Base-by-base conservation (phyloP, 352 stramenopile species). In the Pythium oligandrum region DNA sequence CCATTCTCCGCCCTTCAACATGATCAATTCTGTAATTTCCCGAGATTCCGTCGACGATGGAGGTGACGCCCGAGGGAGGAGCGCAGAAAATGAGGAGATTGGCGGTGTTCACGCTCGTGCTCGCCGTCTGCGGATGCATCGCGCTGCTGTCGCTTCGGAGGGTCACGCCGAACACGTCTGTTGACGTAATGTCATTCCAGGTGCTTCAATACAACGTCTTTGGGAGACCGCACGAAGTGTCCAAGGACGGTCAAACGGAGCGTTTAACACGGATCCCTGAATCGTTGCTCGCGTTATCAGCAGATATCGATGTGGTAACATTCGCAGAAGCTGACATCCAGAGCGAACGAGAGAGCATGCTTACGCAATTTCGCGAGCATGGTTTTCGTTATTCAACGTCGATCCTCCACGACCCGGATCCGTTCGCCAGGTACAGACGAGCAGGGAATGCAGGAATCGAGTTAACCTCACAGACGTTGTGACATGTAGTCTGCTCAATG, bases 181-280 rank as follows among this genome's bases (percentile, higher is more conserved):
- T 26, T 26, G 17, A 26, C 17, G 17, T 26, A 26, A 64, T 64
- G 57, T 6, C 11, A 37, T 64, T 64, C 45, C 37, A 64, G 32
- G 57, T 61, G 36, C 44, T 66, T 3, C 48, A 93, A 71, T 93
- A 93, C 70, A 93, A 93, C 57, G 58, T 91, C 4, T 93, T 93
- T 60, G 80, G 78, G 3, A 68, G 83, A 3, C 80, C 83, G 26
- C 71, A 70, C 40, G 64, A 86, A 59, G 74, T 93, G 17, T 91
- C 80, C 6, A 63, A 70, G 1, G 83, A 93, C 59, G 83, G 80
- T 6, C 83, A 93, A 46, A 55, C 46, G 11, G 79, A 86, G 60
- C 78, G 83, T 7, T 57, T 93, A 39, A 52, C 64, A 37, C 81
- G 72, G 44, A 74, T 93, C 8, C 80, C 83, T 1, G 66, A 54